phyloP scores from a whole-genome alignment of 805 yeast genomes.

The Groenewaldozyma tartarivorans region DNA sequence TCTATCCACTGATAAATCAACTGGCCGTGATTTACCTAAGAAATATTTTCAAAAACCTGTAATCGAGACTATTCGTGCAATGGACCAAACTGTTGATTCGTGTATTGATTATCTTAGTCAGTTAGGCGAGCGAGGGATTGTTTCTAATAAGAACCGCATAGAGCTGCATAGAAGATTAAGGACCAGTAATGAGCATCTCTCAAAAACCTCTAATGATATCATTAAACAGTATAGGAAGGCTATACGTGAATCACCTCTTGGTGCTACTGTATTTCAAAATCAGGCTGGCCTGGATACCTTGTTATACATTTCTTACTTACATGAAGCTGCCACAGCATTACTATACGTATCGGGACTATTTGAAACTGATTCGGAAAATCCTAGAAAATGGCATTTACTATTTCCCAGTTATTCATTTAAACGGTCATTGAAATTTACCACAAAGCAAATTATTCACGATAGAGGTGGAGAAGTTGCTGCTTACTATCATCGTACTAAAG shows the following conservation, averaged over 20 bases:
- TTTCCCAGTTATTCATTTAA: slow-evolving; percentile 32
- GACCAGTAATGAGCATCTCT: neutral
- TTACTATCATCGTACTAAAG: slow-evolving; percentile 34
- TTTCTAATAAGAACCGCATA: neutral
- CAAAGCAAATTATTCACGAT: slow-evolving; percentile 35
- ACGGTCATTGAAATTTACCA: slow-evolving; percentile 34
- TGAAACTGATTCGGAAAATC: slow-evolving; percentile 5
- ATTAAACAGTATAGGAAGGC: neutral
- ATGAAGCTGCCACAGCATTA: slow-evolving; percentile 33
- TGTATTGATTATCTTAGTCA: neutral
- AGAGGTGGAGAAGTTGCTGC: slow-evolving; percentile 39
- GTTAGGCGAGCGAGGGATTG: neutral
- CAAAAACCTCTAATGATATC: neutral
- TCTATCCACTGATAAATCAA: neutral
- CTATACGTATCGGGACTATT: slow-evolving; percentile 11
- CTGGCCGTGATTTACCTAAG: neutral
- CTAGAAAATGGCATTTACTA: slow-evolving; percentile 29
- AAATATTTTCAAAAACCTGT: neutral
- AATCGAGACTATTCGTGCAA: neutral
- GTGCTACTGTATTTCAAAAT: slow-evolving; percentile 12
- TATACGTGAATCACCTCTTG: neutral
- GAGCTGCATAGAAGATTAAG: neutral
- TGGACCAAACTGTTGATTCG: neutral
- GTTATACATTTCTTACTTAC: slow-evolving; percentile 32
- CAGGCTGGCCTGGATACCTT: slow-evolving; percentile 32